A percentile compares a stretch with the other conserved stretches of the same genome.
phyloP scores from a whole-genome alignment of 495 filamentous ascomycete genomes.

The Xeromyces bisporus region DNA sequence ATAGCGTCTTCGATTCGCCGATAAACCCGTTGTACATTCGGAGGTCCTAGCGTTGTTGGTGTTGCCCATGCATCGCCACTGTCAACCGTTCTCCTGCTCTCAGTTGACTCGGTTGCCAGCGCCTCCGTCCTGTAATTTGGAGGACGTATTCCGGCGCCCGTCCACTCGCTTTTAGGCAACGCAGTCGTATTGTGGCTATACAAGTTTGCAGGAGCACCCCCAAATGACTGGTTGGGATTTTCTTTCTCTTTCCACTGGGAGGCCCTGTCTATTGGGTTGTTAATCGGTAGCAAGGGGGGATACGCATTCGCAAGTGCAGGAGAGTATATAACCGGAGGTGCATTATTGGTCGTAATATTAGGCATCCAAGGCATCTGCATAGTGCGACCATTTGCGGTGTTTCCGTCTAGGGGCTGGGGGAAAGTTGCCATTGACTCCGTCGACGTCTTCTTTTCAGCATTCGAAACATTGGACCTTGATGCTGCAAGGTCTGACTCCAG shows the following conservation, averaged over 20 bases:
- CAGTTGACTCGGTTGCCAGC: neutral
- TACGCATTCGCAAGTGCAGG: neutral
- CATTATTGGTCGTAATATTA: neutral
- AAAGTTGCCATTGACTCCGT: conserved; percentile 3
- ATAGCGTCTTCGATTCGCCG: conserved; percentile 12
- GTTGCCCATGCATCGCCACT: conserved; percentile 1
- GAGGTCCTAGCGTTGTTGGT: conserved; percentile 3
- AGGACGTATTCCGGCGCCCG: neutral
- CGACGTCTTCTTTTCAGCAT: neutral
- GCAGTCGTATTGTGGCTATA: too few species aligned
- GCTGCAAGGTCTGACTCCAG: conserved; percentile 9
- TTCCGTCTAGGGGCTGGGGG: conserved; percentile 3
- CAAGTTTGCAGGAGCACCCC: too few species aligned
- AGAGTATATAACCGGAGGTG: neutral
- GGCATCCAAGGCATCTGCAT: neutral
- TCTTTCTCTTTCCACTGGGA: neutral
- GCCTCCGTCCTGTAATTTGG: too few species aligned
- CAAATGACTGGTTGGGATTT: too few species aligned
- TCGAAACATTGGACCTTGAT: conserved; percentile 1
- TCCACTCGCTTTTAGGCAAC: too few species aligned
- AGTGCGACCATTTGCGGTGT: conserved; percentile 1
- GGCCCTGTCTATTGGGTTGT: neutral
- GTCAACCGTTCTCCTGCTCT: neutral
- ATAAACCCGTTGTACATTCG: conserved; percentile 9
- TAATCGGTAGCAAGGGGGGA: neutral